A percentile compares a stretch with the other conserved stretches of the same genome.
phyloP scores from a whole-genome alignment of 768 basidiomycete genomes.

The Mycena rosella region DNA sequence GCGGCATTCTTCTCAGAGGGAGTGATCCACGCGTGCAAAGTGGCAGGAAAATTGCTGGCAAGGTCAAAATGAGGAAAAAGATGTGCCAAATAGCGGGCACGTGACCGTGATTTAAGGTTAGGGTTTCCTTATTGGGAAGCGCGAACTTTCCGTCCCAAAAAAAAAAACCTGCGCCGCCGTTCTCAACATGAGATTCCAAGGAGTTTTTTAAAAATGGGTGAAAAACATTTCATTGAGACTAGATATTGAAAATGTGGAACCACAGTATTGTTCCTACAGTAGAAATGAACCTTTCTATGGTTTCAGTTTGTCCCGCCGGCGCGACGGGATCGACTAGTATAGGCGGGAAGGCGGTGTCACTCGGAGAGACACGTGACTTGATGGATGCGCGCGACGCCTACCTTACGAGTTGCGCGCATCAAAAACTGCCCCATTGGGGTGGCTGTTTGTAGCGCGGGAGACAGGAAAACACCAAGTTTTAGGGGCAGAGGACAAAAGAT shows the following conservation, averaged over 20 bases:
- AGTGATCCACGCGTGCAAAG: too few species aligned
- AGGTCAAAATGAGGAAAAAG: not conserved
- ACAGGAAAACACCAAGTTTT: too few species aligned
- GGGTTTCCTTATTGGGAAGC: slow-evolving; percentile 12
- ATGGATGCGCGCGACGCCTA: not conserved
- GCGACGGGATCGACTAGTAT: not conserved
- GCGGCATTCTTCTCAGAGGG: too few species aligned
- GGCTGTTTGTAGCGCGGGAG: too few species aligned
- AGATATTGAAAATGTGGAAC: slow-evolving; percentile 4
- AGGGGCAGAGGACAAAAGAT: too few species aligned
- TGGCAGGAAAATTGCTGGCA: not conserved
- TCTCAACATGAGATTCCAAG: not conserved
- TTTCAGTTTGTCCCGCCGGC: not conserved
- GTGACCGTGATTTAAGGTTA: slow-evolving; percentile 3
- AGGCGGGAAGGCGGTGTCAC: not conserved
- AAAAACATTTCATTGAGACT: slow-evolving; percentile 2
- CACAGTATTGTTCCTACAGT: slow-evolving; percentile 2
- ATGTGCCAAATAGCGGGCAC: not conserved
- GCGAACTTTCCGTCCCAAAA: not conserved
- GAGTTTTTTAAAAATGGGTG: slow-evolving; percentile 2
- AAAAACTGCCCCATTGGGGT: too few species aligned
- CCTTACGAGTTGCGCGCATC: too few species aligned
- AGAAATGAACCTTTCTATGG: not conserved
- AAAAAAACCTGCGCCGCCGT: not conserved
- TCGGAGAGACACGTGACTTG: slow-evolving; percentile 3